Conservation (phyloP, 1,284 basidiomycete genomes). For the Ceratobasidium sp. region DNA sequence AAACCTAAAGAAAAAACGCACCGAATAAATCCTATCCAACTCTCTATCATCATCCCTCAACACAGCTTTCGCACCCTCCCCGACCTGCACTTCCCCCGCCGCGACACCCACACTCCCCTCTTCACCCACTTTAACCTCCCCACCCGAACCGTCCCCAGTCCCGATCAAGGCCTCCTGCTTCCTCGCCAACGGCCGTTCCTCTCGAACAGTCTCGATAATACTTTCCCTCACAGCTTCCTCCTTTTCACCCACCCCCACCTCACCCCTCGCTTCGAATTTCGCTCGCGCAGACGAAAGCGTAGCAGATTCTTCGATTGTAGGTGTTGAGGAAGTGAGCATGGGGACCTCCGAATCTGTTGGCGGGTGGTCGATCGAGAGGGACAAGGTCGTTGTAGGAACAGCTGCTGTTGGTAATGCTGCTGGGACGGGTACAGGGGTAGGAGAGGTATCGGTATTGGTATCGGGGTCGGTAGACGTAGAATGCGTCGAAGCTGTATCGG, state of each 20-base stretch:
- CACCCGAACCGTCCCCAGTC: constrained; percentile 51
- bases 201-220: constrained; percentile 83
- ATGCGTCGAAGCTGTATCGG: constrained; percentile 2
- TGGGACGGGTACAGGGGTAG: neutral
- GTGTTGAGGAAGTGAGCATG: constrained; percentile 25
- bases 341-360: constrained; percentile 19
- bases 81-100: constrained; percentile 33
- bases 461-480: neutral
- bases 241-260: neutral
- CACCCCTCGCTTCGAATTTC: constrained; percentile 44
- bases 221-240: constrained; percentile 59
- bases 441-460: neutral
- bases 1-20: constrained; percentile 57
- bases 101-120: neutral
- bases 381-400: neutral
- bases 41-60: constrained; percentile 93
- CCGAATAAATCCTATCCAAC: constrained; percentile 80
- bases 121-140: constrained; percentile 36
- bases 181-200: constrained; percentile 89
- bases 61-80: constrained; percentile 70
- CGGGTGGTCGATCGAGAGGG: neutral
- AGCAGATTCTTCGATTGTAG: constrained; percentile 24
- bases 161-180: constrained; percentile 80
- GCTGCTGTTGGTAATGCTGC: too few relatives aligned
- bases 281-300: constrained; percentile 42